Conservation (phyloP, 176 grass and related monocot genomes). For the Oryza australiensis region DNA sequence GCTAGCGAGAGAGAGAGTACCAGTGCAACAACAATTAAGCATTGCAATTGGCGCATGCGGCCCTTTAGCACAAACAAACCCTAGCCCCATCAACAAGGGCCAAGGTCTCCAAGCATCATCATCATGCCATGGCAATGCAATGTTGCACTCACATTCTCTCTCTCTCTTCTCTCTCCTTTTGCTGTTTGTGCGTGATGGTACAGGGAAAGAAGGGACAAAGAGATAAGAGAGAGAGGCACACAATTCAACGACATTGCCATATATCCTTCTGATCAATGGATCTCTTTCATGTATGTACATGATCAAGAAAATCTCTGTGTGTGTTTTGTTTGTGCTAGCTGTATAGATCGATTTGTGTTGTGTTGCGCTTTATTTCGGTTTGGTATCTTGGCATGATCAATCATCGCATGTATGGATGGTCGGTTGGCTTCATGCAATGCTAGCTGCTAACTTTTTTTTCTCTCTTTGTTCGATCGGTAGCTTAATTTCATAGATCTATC, state of each 20-base stretch:
- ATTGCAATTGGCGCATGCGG: not conserved
- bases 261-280: not conserved
- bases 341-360: not conserved
- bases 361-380: not conserved
- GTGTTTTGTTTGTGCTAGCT: not conserved
- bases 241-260: slow-evolving; percentile 2
- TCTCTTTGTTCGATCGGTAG: not conserved
- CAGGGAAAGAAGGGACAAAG: not conserved
- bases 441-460: not conserved
- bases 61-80: not conserved
- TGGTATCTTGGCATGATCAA: not conserved
- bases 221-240: slow-evolving; percentile 11
- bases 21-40: not conserved
- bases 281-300: not conserved
- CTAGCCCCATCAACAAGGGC: not conserved
- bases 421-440: not conserved
- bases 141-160: not conserved
- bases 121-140: not conserved
- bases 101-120: not conserved
- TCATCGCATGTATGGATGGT: not conserved
- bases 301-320: not conserved
- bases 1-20: not conserved
- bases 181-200: not conserved
- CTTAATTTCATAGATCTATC: not conserved
- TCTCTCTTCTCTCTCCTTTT: not conserved